These are phyloP conservation scores for Polytrichum commune DNA, from an alignment of 225 moss, liverwort and hornwort genomes.

Conservation along the genomic window DNA sequence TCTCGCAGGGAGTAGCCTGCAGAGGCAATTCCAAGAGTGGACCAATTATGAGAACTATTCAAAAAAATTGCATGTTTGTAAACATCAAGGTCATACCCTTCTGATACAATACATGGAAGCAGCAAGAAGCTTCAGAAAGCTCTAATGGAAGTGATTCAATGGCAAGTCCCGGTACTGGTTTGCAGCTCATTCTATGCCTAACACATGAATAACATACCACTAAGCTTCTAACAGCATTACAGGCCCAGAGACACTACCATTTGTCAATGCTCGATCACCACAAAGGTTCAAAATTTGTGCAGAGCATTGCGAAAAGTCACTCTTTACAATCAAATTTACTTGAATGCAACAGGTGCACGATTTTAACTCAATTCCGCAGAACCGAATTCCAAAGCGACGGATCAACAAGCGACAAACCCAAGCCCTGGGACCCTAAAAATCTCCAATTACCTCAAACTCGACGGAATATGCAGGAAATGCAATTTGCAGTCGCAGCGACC, in stretches of 20 bases:
- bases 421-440: slow-evolving; percentile 1
- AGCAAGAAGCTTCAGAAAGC: no score
- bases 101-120: no score
- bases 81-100: neutral
- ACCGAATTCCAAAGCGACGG: neutral
- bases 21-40: neutral
- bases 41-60: neutral
- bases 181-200: neutral
- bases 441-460: neutral
- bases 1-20: slow-evolving; percentile 7
- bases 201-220: neutral
- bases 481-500: neutral
- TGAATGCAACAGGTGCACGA: no score
- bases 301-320: no score
- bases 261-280: neutral
- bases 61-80: neutral
- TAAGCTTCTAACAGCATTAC: neutral
- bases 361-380: no score
- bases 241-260: neutral
- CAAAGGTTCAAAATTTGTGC: no score
- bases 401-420: slow-evolving; percentile 17
- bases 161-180: no score
- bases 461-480: neutral
- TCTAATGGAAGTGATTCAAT: no score
- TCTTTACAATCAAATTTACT: no score